phyloP scores from a whole-genome alignment of 345 rosid genomes.

The Sonneratia alba region DNA sequence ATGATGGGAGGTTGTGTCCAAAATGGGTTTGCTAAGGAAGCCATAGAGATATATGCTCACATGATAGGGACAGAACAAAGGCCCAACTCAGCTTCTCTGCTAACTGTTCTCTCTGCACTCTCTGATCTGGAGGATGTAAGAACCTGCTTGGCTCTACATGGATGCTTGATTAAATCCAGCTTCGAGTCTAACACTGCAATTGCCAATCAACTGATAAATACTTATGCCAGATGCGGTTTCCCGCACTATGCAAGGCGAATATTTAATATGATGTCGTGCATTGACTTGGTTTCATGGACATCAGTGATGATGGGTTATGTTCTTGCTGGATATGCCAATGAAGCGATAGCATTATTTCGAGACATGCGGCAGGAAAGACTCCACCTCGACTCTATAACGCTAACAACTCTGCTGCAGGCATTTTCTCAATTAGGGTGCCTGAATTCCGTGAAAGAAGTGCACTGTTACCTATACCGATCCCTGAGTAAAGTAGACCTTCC shows the following conservation, averaged over 20 bases:
- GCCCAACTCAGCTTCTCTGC: neutral
- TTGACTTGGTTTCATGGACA: neutral
- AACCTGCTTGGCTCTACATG: neutral
- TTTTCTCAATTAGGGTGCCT: neutral
- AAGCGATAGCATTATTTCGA: neutral
- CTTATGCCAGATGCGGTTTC: neutral
- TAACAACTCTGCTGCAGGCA: neutral
- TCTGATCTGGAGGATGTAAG: neutral
- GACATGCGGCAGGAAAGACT: neutral
- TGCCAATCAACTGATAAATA: neutral
- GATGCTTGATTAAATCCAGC: neutral
- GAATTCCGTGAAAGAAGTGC: neutral
- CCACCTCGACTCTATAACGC: neutral
- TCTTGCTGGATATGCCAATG: neutral
- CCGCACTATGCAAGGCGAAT: neutral
- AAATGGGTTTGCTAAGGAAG: constrained; percentile 15
- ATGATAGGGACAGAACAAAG: constrained; percentile 18
- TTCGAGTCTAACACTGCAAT: neutral
- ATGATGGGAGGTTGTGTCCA: constrained; percentile 27
- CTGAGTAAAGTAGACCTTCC: neutral
- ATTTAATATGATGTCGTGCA: neutral
- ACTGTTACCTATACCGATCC: neutral
- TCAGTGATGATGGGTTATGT: neutral
- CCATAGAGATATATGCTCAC: constrained; percentile 15
- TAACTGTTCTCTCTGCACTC: neutral